Evolutionary conservation across 176 grass and related monocot genomes (phyloP).

Genomic region (Oryza coarctata): DNA sequence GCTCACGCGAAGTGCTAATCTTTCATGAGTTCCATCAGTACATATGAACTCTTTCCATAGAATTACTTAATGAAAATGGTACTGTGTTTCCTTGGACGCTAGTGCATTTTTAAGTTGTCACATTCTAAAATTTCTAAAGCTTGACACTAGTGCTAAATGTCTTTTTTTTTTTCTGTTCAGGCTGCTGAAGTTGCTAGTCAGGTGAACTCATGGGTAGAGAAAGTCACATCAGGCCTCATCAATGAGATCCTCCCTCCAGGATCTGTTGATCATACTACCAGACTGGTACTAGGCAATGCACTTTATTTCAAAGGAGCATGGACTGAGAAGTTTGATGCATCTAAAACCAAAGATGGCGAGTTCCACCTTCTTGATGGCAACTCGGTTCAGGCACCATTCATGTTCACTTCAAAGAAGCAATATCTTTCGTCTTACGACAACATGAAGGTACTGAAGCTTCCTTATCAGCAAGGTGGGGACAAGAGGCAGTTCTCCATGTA

Average conservation of each 20-base stretch:
- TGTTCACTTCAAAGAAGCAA: conserved; percentile 54
- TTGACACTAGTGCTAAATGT: neutral
- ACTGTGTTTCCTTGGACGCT: neutral
- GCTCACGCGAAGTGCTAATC: neutral
- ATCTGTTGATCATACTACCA: conserved; percentile 48
- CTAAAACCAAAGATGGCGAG: conserved; percentile 42
- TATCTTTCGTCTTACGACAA: conserved; percentile 42
- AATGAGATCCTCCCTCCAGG: conserved; percentile 58
- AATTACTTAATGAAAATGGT: neutral
- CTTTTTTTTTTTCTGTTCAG: conserved; percentile 32
- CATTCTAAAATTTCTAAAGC: neutral
- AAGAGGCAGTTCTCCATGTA: conserved; percentile 80
- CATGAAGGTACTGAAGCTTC: conserved; percentile 70
- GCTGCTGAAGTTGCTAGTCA: conserved; percentile 54
- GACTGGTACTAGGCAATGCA: conserved; percentile 74
- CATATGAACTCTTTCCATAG: neutral
- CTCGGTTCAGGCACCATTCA: conserved; percentile 61
- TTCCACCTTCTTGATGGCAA: conserved; percentile 70
- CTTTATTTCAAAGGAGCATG: conserved; percentile 83
- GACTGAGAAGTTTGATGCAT: conserved; percentile 73
- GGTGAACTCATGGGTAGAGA: conserved; percentile 79
- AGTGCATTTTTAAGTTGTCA: neutral
- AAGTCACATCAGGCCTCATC: conserved; percentile 59
- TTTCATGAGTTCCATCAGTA: neutral
- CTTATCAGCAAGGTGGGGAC: conserved; percentile 65